Conservation (phyloP, 75 land plant species). For the Picea sitchensis region DNA sequence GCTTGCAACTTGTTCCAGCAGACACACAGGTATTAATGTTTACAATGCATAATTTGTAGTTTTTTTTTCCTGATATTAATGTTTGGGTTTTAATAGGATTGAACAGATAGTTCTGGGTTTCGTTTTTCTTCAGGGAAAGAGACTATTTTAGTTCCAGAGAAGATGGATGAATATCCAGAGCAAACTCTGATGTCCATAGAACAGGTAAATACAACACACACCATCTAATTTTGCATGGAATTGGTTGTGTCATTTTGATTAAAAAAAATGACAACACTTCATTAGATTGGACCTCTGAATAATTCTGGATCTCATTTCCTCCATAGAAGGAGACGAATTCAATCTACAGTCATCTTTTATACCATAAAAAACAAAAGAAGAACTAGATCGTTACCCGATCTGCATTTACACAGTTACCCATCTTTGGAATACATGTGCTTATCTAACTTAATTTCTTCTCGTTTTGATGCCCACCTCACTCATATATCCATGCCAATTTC, state of each 20-base stretch:
- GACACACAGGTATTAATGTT: conserved; percentile 3
- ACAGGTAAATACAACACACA: conserved; percentile 1
- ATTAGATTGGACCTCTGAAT: neutral
- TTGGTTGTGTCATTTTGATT: neutral
- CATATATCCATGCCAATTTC: no score
- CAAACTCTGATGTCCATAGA: neutral
- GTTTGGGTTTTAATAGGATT: neutral
- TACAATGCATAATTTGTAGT: neutral
- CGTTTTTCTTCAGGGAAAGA: neutral
- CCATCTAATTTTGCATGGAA: neutral
- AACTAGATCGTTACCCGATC: no score
- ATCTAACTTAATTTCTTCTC: no score
- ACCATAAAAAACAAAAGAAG: no score
- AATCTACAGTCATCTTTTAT: neutral
- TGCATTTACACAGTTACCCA: no score
- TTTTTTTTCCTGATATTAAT: neutral
- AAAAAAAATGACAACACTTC: neutral
- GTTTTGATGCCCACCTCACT: no score
- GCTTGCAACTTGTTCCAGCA: neutral
- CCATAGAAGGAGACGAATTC: neutral
- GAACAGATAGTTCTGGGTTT: neutral
- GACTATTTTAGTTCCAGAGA: neutral
- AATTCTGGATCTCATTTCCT: neutral
- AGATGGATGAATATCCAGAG: conserved; percentile 4
- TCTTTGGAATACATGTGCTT: no score